phyloP scores from a whole-genome alignment of 2,329 filamentous ascomycete genomes.

The Dactylellina parvicollis region DNA sequence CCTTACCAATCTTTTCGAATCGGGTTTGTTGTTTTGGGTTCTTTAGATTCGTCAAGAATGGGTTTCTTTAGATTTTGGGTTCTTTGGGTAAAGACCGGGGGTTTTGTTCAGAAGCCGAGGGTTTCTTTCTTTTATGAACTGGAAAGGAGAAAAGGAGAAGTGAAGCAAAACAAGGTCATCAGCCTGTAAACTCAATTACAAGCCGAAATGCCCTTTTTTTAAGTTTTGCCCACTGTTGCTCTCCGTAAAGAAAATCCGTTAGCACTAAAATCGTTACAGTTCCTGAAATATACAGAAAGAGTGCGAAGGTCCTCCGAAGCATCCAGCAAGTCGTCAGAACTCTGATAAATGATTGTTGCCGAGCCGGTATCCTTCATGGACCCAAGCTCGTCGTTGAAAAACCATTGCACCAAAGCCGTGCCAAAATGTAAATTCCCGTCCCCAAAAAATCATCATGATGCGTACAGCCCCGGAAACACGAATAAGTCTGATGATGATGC shows the following conservation, averaged over 20 bases:
- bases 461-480: conserved; percentile 44
- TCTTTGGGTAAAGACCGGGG: conserved; percentile 40
- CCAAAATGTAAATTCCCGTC: conserved; percentile 11
- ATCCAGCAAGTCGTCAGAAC: conserved; percentile 19
- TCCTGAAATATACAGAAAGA: conserved; percentile 45
- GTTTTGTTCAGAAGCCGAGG: conserved; percentile 17
- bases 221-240: conserved; percentile 18
- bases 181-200: conserved; percentile 21
- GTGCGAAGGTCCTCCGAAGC: conserved; percentile 27
- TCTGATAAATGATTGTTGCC: not conserved
- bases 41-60: conserved; percentile 53
- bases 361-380: not conserved
- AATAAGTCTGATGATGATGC: conserved; percentile 52
- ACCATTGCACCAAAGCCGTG: conserved; percentile 16
- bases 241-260: conserved; percentile 51
- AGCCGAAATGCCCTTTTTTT: conserved; percentile 15
- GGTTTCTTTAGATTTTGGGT: conserved; percentile 35
- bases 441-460: conserved; percentile 48
- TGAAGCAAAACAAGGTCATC: conserved; percentile 17
- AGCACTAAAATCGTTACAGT: conserved; percentile 51
- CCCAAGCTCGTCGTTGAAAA: conserved; percentile 13
- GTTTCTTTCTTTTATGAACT: conserved; percentile 36
- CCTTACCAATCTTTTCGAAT: conserved; percentile 49
- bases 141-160: conserved; percentile 37
- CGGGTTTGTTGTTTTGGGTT: conserved; percentile 41